phyloP scores from a whole-genome alignment of 257 asterid genomes.

The Petunia axillaris region DNA sequence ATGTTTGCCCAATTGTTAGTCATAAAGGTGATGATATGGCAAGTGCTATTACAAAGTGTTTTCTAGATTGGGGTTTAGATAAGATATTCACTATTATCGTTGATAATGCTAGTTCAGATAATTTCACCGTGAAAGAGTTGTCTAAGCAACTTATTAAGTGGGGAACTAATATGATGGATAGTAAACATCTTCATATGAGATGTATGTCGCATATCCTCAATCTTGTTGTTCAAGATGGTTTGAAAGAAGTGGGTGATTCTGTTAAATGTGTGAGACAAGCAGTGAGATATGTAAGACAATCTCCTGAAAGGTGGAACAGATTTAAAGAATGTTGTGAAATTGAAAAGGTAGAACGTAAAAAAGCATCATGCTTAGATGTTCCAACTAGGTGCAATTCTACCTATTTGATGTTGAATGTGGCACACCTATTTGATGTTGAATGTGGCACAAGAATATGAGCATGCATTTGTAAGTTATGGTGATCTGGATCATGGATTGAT shows the following conservation, averaged over 20 bases:
- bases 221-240: neutral
- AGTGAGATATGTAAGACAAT: constrained; percentile 26
- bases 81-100: neutral
- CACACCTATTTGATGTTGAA: neutral
- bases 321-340: neutral
- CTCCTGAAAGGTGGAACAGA: neutral
- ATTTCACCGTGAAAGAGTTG: neutral
- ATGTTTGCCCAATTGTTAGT: constrained; percentile 20
- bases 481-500: neutral
- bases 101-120: constrained; percentile 12
- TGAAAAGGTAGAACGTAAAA: neutral
- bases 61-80: neutral
- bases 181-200: neutral
- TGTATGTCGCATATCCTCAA: constrained; percentile 16
- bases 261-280: neutral
- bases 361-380: neutral
- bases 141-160: neutral
- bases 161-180: neutral
- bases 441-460: neutral
- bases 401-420: no score
- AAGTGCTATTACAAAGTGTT: neutral
- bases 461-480: neutral
- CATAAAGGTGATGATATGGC: constrained; percentile 11
- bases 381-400: neutral
- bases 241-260: neutral